Evolutionary conservation across 345 rosid species (phyloP).

Genomic region (Chamaenerion angustifolium): DNA sequence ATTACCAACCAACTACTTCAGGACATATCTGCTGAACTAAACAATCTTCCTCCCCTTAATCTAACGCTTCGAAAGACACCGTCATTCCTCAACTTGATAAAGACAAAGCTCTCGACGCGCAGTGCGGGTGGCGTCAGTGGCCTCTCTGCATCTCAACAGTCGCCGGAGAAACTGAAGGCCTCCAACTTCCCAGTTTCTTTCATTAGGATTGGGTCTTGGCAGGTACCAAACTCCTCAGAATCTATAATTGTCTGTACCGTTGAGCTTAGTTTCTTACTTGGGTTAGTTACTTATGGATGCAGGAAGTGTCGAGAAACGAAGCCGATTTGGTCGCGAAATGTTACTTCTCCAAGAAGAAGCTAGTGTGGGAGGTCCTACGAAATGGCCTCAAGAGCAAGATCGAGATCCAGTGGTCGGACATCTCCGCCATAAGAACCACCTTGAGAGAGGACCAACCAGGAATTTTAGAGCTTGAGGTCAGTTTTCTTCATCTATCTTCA

Average conservation of each 20-base stretch:
- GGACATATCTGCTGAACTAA: constrained; percentile 2
- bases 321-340: constrained; percentile 45
- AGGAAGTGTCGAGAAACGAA: constrained; percentile 22
- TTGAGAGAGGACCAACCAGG: constrained; percentile 12
- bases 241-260: too few relatives aligned
- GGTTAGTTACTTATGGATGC: constrained; percentile 7
- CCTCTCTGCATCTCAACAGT: not conserved
- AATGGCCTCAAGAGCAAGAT: constrained; percentile 22
- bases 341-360: constrained; percentile 36
- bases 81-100: constrained; percentile 3
- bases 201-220: constrained; percentile 30
- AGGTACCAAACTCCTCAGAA: constrained; percentile 16
- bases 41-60: constrained; percentile 11
- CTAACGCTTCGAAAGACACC: constrained; percentile 8
- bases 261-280: not conserved
- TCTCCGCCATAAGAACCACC: constrained; percentile 16
- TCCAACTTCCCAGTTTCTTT: constrained; percentile 19
- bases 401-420: constrained; percentile 24
- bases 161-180: constrained; percentile 25
- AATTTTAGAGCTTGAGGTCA: constrained; percentile 23
- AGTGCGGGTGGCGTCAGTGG: not conserved
- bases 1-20: too few relatives aligned
- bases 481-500: too few relatives aligned
- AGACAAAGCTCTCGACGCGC: not conserved
- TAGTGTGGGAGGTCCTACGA: constrained; percentile 53